Evolutionary conservation across 1,139 yeast species (phyloP).

Genomic region (Hyphopichia pseudoburtonii): DNA sequence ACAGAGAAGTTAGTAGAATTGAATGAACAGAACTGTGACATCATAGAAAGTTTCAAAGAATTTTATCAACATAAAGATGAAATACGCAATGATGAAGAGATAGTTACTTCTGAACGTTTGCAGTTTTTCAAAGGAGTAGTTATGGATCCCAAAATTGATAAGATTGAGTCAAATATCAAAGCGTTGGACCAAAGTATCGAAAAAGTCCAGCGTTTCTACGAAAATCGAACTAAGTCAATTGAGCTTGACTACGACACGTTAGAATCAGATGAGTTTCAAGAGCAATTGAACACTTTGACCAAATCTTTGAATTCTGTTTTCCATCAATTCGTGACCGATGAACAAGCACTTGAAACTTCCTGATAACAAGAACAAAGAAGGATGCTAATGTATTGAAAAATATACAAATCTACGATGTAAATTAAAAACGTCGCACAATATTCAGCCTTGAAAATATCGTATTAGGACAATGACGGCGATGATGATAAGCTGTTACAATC

Average conservation of each 20-base stretch:
- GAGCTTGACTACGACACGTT: slow-evolving; percentile 7
- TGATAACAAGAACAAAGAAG: no score
- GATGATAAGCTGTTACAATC: no score
- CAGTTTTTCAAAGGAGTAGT: slow-evolving; percentile 14
- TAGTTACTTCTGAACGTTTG: slow-evolving; percentile 9
- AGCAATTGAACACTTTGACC: slow-evolving; percentile 21
- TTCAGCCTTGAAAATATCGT: no score
- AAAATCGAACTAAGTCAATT: slow-evolving; percentile 6
- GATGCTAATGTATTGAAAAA: no score
- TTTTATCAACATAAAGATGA: slow-evolving; percentile 28
- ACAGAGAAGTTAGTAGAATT: slow-evolving; percentile 33
- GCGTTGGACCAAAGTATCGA: slow-evolving; percentile 7
- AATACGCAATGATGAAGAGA: slow-evolving; percentile 14
- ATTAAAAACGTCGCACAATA: no score
- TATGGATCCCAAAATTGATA: slow-evolving; percentile 14
- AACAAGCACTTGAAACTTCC: not conserved
- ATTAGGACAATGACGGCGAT: no score
- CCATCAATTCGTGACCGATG: not conserved
- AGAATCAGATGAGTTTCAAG: slow-evolving; percentile 15
- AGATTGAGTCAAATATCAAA: slow-evolving; percentile 15
- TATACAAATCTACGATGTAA: no score
- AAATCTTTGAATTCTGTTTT: slow-evolving; percentile 17
- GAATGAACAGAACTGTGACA: slow-evolving; percentile 39
- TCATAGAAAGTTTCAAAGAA: slow-evolving; percentile 39
- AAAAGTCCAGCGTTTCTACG: slow-evolving; percentile 10